Evolutionary conservation across 2,329 filamentous ascomycete genomes (phyloP).

Genomic region (Tolypocladium tropicale): DNA sequence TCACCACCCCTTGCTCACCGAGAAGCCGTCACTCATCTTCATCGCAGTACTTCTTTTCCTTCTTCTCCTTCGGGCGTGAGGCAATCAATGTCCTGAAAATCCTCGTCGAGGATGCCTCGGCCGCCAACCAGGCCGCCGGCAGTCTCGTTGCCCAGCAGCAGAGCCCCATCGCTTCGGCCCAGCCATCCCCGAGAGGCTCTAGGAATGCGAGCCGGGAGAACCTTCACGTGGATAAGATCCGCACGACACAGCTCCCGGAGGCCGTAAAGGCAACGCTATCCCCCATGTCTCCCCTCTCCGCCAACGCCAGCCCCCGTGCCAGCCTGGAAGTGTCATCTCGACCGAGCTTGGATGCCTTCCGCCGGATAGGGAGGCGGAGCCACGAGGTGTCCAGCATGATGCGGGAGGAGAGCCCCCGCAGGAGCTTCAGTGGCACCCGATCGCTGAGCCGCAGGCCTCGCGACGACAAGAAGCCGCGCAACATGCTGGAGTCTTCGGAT

Average conservation of each 20-base stretch:
- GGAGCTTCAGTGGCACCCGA: constrained; percentile 54
- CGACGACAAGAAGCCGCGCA: constrained; percentile 33
- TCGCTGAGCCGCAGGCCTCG: constrained; percentile 39
- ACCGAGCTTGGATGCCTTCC: constrained; percentile 43
- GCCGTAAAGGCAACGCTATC: constrained; percentile 52
- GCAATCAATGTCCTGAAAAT: constrained; percentile 69
- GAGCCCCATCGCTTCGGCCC: constrained; percentile 6
- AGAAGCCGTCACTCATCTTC: constrained; percentile 1
- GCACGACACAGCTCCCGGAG: constrained; percentile 37
- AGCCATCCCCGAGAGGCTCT: constrained; percentile 14
- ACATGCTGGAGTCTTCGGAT: constrained; percentile 55
- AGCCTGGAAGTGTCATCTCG: constrained; percentile 41
- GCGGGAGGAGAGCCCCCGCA: constrained; percentile 33
- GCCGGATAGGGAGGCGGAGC: constrained; percentile 37
- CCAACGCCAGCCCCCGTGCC: constrained; percentile 40
- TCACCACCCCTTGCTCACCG: not conserved
- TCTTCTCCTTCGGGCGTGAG: constrained; percentile 78
- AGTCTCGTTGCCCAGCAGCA: constrained; percentile 9
- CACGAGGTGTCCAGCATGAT: constrained; percentile 37
- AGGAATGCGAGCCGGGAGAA: constrained; percentile 9
- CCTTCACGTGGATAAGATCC: constrained; percentile 18
- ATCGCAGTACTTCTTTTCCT: constrained; percentile 83
- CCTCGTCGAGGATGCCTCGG: constrained; percentile 55
- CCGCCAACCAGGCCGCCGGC: constrained; percentile 20
- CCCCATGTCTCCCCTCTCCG: constrained; percentile 35